Evolutionary conservation across 1,284 basidiomycete species (phyloP).

Genomic region (Vanrija sp.): DNA sequence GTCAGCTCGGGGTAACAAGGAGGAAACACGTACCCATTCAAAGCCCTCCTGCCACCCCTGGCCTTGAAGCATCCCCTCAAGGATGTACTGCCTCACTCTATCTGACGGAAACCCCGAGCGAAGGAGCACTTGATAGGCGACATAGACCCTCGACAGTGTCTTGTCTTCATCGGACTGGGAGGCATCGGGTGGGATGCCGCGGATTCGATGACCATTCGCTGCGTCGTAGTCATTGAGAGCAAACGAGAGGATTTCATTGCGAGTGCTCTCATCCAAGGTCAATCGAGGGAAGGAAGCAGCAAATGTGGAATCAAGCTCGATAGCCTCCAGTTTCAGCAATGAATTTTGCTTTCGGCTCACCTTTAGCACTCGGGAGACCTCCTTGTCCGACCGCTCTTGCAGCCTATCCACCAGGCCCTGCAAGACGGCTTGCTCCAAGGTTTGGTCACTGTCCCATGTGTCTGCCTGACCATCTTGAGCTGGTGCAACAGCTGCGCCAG

Average conservation of each 20-base stretch:
- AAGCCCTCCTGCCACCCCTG: conserved; percentile 85
- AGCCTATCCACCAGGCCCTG: conserved; percentile 66
- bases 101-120: conserved; percentile 74
- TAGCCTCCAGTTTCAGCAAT: conserved; percentile 54
- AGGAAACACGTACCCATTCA: conserved; percentile 67
- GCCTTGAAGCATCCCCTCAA: conserved; percentile 41
- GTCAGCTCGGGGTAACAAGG: conserved; percentile 4
- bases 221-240: conserved; percentile 41
- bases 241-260: conserved; percentile 58
- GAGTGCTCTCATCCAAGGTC: conserved; percentile 60
- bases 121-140: conserved; percentile 77
- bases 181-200: neutral
- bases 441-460: conserved; percentile 36
- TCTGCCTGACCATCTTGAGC: conserved; percentile 18
- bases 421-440: conserved; percentile 23
- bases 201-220: neutral
- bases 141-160: conserved; percentile 63
- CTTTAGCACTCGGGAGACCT: conserved; percentile 66
- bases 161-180: conserved; percentile 60
- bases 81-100: conserved; percentile 52
- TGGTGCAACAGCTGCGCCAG: neutral
- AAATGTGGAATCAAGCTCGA: conserved; percentile 78
- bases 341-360: conserved; percentile 34
- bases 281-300: conserved; percentile 64
- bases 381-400: conserved; percentile 86